These are phyloP conservation scores for Candolleomyces efflorescens DNA, from an alignment of 768 basidiomycete species.

Conservation along the genomic window DNA sequence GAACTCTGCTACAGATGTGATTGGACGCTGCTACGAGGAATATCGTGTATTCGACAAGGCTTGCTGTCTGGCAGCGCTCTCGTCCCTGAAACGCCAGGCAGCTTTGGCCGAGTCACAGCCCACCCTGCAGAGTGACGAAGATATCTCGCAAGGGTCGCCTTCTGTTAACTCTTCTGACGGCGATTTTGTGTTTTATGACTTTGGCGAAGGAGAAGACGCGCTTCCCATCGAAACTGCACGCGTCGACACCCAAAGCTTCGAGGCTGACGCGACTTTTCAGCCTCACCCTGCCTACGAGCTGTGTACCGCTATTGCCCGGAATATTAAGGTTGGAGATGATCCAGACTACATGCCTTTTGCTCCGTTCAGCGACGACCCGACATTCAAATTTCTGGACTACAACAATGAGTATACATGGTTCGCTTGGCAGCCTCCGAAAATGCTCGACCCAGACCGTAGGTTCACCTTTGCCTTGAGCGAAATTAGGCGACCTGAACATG, in stretches of 20 bases:
- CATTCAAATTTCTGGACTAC: constrained; percentile 41
- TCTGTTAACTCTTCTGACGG: neutral
- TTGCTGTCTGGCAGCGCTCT: neutral
- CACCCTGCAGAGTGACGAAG: neutral
- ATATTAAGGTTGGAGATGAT: constrained; percentile 54
- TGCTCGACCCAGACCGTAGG: constrained; percentile 33
- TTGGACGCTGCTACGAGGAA: neutral
- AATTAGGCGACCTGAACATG: neutral
- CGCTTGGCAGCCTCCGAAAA: constrained; percentile 42
- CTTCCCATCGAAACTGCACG: neutral
- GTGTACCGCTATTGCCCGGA: constrained; percentile 47
- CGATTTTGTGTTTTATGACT: neutral
- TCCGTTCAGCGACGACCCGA: constrained; percentile 58
- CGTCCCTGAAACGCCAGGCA: neutral
- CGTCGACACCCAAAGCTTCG: neutral
- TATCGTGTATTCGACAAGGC: neutral
- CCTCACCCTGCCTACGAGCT: constrained; percentile 47
- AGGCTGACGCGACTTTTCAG: neutral
- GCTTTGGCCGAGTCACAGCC: too few relatives aligned
- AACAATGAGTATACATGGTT: constrained; percentile 36
- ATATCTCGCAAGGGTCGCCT: neutral
- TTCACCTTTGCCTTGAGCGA: neutral
- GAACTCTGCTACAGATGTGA: neutral
- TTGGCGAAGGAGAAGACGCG: neutral
- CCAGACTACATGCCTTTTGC: constrained; percentile 53